These are phyloP conservation scores for Globisporangium uncinulatum DNA, from an alignment of 352 stramenopile genomes.

Conservation along the genomic window DNA sequence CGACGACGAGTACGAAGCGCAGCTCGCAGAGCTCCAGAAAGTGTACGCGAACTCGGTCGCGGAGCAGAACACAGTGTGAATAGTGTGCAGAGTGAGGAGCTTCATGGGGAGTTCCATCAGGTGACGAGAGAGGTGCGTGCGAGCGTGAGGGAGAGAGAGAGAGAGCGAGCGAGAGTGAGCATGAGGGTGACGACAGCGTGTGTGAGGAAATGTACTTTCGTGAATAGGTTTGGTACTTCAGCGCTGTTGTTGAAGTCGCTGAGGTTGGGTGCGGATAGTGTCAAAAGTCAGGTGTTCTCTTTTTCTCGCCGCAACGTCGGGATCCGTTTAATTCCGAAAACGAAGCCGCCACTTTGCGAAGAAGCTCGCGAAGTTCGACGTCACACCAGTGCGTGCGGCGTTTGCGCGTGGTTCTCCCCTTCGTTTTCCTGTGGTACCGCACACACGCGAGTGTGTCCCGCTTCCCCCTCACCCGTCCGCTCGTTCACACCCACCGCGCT, in stretches of 20 bases:
- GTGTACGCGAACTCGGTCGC: conserved; percentile 57
- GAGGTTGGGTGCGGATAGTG: too few species aligned
- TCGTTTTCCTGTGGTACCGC: too few species aligned
- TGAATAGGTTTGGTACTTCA: not conserved
- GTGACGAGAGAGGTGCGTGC: not conserved
- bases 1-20: conserved; percentile 70
- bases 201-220: not conserved
- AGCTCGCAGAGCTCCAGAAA: conserved; percentile 71
- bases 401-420: too few species aligned
- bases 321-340: too few species aligned
- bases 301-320: too few species aligned
- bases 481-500: not conserved
- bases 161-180: not conserved
- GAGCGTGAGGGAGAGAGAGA: conserved; percentile 4
- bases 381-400: too few species aligned
- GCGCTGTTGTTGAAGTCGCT: not conserved
- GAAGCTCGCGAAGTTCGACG: too few species aligned
- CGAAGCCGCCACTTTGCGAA: too few species aligned
- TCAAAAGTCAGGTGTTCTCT: too few species aligned
- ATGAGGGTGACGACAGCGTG: not conserved
- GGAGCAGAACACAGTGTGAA: conserved; percentile 56
- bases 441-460: too few species aligned
- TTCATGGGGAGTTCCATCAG: conserved; percentile 1
- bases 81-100: not conserved
- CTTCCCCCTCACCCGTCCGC: not conserved